Evolutionary conservation across 225 moss, liverwort and hornwort species (phyloP).

Genomic region (Polytrichum formosum): DNA sequence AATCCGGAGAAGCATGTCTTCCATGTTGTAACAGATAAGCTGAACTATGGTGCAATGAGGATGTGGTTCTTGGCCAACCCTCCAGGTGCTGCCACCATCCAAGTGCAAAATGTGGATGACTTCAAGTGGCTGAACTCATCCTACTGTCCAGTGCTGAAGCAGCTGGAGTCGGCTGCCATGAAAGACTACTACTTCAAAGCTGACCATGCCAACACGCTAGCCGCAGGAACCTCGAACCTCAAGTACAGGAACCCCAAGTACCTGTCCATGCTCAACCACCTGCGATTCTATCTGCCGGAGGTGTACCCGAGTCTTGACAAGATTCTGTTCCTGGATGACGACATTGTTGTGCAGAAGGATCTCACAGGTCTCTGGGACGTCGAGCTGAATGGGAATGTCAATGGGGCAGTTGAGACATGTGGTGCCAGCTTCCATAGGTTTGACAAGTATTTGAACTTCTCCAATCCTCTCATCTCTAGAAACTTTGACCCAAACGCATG

Average conservation of each 20-base stretch:
- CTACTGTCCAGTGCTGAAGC: constrained; percentile 62
- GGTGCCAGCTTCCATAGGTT: constrained; percentile 62
- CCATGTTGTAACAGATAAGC: constrained; percentile 63
- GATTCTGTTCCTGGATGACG: constrained; percentile 63
- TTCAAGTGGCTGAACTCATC: constrained; percentile 66
- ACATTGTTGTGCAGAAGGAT: constrained; percentile 61
- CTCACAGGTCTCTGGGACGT: constrained; percentile 58
- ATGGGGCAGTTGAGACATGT: constrained; percentile 68
- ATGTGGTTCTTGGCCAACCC: constrained; percentile 71
- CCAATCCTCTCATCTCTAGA: constrained; percentile 52
- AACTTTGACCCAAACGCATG: constrained; percentile 53
- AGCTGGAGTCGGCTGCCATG: constrained; percentile 54
- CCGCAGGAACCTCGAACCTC: constrained; percentile 58
- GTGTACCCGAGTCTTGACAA: constrained; percentile 55
- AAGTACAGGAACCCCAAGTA: constrained; percentile 76
- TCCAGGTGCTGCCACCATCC: constrained; percentile 54
- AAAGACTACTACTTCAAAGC: constrained; percentile 67
- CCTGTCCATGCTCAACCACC: constrained; percentile 66
- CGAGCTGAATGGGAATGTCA: constrained; percentile 57
- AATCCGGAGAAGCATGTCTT: constrained; percentile 57
- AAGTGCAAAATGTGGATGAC: constrained; percentile 63
- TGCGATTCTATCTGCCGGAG: constrained; percentile 65
- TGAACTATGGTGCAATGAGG: constrained; percentile 66
- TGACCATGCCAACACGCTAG: constrained; percentile 52
- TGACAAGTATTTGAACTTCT: constrained; percentile 66